Evolutionary conservation across 768 basidiomycete genomes (phyloP), one percentile per base, ranked within the genome.

Genomic region (Podaxis carcinomalis): DNA sequence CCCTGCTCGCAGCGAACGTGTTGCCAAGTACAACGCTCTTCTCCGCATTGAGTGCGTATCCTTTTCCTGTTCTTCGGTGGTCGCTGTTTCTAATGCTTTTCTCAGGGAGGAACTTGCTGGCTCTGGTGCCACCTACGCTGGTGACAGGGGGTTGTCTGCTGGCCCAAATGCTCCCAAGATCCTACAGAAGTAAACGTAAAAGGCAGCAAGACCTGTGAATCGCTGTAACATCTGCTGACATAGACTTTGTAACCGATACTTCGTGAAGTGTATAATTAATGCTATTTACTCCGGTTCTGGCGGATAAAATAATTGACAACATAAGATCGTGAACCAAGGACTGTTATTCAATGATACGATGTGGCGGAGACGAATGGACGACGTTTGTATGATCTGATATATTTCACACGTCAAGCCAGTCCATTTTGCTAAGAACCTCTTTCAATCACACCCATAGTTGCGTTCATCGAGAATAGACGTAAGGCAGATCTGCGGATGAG

Each of bases 1-100:
- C 46, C 96, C 95, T 37, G 94, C 93, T 63, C 85, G 95, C 65
- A 90, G 88, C 68, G 97, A 98, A 80, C 96, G 97, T 79, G 90
- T 98, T 28, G 93, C 93, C 70, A 95, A 95, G 77, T 93, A 94
- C 83, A 95, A 95, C 71, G 79, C 84, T 36, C 78, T 97, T 57
- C 82, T 97, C 72, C 91, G 94, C 68, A 95, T 95, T 64, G 92
- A 93, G 88, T 93, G 75, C 70, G 89, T 81, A 21, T 40, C 50
- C 40, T 35, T 14, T 47, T 23, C 32, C n/a, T 32, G 21, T 61
- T 57, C 42, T 25, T 32, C 2, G 2, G 14, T 9, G 13, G 32
- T 36, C 13, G 46, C 11, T 54, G 19, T 25, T 47, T 19, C 62
- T 68, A 40, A 66, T 25, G 49, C 4, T 61, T 42, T 50, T 54